Base-by-base conservation (phyloP, 148 eudicot genomes). In the Persicaria tinctoria region DNA sequence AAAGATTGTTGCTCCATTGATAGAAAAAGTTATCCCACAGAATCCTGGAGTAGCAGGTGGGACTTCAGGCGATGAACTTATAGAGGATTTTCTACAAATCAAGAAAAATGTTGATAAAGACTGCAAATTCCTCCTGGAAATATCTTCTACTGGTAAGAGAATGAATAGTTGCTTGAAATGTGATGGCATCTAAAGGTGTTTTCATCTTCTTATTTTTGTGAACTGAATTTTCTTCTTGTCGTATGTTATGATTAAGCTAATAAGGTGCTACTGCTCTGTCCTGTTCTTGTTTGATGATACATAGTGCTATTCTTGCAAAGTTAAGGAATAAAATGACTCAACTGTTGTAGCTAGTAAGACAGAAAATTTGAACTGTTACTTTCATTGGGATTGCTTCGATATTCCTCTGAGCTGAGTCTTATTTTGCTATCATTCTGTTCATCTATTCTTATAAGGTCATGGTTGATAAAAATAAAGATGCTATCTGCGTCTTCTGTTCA, bases 111-210 rank as follows among this genome's bases (percentile, higher is more conserved):
- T 95, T 74, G 92, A 88, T 49, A 84, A 79, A 74, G 90, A 92
- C 73, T 95, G 96, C 82, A 95, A 87, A 79, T 92, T 92, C 84
- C 78, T 95, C 57, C 85, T 95, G 78, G 93, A 89, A 72, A 92
- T 95, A 66, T 89, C 99, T 75, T 86, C 85, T 18, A 89, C 87
- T 80, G 98, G 98, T 92, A 76, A 70, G 74, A 11, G 60, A 4
- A 46, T 77, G 57, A 44, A 71, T 68, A 0, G 55, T 17, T 66
- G 47, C n/a, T 41, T 38, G 44, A 60, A 66, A 27, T 63, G 14
- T 38, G 46, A 63, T 63, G 68, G 7, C 46, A 32, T n/a, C 16
- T 32, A n/a, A 63, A 63, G 69, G n/a, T 63, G 69, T 63, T 27
- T 60, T 38, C 38, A 16, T 63, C n/a, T 63, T 38, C 46, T 6